Percentiles rank a stretch among this genome's conserved stretches.
Evolutionary conservation across 2,329 filamentous ascomycete genomes (phyloP).

Genomic region (Colletotrichum acutatum): DNA sequence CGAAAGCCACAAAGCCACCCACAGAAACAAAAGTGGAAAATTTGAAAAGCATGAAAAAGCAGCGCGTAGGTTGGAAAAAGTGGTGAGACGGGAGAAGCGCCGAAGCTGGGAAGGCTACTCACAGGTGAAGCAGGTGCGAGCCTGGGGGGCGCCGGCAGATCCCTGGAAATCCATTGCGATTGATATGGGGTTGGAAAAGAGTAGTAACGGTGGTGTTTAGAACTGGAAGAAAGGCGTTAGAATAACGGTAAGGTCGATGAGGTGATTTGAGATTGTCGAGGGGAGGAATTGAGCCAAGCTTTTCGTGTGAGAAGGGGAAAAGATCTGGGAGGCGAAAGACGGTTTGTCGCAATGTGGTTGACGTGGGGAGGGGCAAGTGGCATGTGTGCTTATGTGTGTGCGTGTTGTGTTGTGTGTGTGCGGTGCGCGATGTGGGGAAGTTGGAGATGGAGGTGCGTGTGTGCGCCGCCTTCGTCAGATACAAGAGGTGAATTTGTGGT

Average conservation of each 20-base stretch:
- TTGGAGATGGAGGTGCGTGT: constrained; percentile 32
- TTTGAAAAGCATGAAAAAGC: background rate
- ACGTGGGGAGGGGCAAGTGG: constrained; percentile 37
- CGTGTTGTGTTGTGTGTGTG: background rate
- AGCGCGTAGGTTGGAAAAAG: background rate
- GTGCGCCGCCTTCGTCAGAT: constrained; percentile 6
- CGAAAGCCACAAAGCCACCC: constrained; percentile 21
- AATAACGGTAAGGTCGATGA: background rate
- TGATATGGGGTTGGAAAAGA: constrained; percentile 18
- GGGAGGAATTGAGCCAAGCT: constrained; percentile 18
- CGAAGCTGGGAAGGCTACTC: constrained; percentile 45
- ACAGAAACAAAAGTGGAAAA: constrained; percentile 14
- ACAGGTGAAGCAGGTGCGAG: constrained; percentile 63
- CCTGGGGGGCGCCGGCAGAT: constrained; percentile 38
- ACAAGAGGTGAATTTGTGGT: constrained; percentile 1
- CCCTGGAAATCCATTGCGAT: constrained; percentile 48
- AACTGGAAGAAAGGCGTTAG: constrained; percentile 17
- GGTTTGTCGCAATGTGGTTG: constrained; percentile 18
- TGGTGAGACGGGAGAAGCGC: background rate
- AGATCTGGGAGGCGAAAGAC: constrained; percentile 14
- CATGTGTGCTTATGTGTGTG: constrained; percentile 21
- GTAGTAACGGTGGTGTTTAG: constrained; percentile 5
- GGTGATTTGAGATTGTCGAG: background rate
- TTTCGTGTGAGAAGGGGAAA: constrained; percentile 9
- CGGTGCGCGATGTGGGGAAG: constrained; percentile 34